These are phyloP conservation scores for Candida anutae DNA, from an alignment of 1,139 yeast genomes.

Conservation along the genomic window DNA sequence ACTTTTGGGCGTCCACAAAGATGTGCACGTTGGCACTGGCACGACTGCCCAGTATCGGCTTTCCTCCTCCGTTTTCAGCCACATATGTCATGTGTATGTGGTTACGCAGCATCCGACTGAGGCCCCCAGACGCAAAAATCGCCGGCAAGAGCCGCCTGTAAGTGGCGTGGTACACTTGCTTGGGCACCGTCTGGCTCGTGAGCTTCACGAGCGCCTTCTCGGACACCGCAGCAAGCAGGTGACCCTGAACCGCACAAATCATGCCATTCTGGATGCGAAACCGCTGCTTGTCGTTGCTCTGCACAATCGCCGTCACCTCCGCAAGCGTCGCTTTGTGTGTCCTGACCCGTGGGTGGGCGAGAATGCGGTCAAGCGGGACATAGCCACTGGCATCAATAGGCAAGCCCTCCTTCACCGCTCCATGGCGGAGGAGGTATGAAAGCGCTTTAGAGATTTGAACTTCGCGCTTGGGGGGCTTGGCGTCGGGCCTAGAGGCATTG, in stretches of 20 bases:
- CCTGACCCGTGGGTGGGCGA: slow-evolving; percentile 54
- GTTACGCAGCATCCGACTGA: slow-evolving; percentile 64
- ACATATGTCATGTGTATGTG: slow-evolving; percentile 66
- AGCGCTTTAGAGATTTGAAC: slow-evolving; percentile 62
- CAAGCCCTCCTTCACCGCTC: slow-evolving; percentile 66
- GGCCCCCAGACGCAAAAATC: slow-evolving; percentile 50
- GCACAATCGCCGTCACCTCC: slow-evolving; percentile 58
- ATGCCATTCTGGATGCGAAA: slow-evolving; percentile 33
- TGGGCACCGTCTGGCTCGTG: slow-evolving; percentile 14
- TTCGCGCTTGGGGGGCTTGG: slow-evolving; percentile 30
- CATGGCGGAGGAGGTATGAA: slow-evolving; percentile 74
- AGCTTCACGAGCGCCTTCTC: slow-evolving; percentile 37
- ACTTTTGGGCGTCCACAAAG: slow-evolving; percentile 47
- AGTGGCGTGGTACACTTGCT: slow-evolving; percentile 73
- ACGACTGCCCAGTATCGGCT: slow-evolving; percentile 69
- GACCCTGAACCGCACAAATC: slow-evolving; percentile 93
- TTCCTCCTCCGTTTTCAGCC: too few species aligned
- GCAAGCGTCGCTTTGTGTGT: slow-evolving; percentile 43
- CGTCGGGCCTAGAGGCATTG: too few species aligned
- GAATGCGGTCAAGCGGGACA: slow-evolving; percentile 43
- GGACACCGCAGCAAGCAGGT: slow-evolving; percentile 47
- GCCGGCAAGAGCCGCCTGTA: slow-evolving; percentile 36
- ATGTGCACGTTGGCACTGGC: slow-evolving; percentile 51
- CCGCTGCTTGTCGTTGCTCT: slow-evolving; percentile 60
- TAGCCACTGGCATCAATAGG: slow-evolving; percentile 63